phyloP scores from a whole-genome alignment of 2,329 filamentous ascomycete species.

The Trichoderma breve region DNA sequence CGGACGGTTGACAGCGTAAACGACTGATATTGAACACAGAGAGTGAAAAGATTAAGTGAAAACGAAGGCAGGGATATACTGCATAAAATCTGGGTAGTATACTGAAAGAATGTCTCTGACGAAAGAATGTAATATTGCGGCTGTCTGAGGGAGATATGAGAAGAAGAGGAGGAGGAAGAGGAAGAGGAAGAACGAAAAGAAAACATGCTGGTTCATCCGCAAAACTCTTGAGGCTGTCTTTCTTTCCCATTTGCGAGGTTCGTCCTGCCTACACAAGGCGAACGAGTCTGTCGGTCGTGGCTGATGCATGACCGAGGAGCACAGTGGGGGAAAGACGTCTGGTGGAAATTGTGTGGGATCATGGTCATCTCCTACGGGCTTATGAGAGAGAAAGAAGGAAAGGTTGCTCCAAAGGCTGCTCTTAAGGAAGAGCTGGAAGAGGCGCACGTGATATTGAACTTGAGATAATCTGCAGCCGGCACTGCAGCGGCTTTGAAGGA shows the following conservation, averaged over 20 bases:
- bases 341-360: background rate
- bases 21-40: background rate
- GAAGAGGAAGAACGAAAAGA: background rate
- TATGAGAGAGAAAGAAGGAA: background rate
- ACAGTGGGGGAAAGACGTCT: background rate
- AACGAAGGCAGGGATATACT: background rate
- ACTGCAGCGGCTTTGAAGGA: background rate
- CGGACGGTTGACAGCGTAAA: background rate
- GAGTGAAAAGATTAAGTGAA: background rate
- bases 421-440: background rate
- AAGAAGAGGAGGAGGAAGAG: background rate
- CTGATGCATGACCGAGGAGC: background rate
- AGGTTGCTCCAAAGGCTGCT: background rate
- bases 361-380: background rate
- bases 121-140: background rate
- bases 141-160: background rate
- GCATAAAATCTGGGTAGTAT: background rate
- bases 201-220: background rate
- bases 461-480: background rate
- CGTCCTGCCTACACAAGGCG: background rate
- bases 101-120: background rate
- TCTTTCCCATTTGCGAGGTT: background rate
- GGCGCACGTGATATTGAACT: background rate
- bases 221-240: background rate
- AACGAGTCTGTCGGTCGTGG: background rate